Percentiles rank a stretch among this genome's conserved stretches.
These are phyloP conservation scores for Curvularia verruculosa DNA, from an alignment of 2,329 filamentous ascomycete genomes.

Conservation along the genomic window DNA sequence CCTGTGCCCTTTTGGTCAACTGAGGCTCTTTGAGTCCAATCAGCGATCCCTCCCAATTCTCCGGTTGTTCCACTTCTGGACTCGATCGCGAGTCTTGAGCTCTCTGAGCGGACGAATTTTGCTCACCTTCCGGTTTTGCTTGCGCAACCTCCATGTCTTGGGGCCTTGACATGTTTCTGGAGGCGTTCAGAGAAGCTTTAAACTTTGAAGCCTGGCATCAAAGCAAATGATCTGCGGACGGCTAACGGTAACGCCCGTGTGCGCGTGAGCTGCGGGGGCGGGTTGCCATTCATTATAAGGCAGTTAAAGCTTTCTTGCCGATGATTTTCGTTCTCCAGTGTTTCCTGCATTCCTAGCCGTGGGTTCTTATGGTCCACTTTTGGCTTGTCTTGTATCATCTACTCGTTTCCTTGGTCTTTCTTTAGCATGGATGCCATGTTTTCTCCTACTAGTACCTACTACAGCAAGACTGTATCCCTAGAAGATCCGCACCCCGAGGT, in stretches of 20 bases:
- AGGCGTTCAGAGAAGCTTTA: conserved; percentile 1
- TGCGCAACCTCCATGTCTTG: background rate
- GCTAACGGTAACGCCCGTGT: conserved; percentile 6
- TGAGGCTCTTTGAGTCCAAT: background rate
- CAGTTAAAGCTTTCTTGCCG: background rate
- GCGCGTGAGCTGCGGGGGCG: background rate
- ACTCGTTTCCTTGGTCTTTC: background rate
- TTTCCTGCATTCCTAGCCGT: background rate
- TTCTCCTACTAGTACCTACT: conserved; percentile 2
- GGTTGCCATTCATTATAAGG: conserved; percentile 2
- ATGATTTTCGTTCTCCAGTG: background rate
- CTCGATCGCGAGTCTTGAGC: background rate
- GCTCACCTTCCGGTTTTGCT: background rate
- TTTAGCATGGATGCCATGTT: conserved; percentile 7
- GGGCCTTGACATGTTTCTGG: background rate
- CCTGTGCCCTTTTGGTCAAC: background rate
- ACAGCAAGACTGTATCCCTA: conserved; percentile 6
- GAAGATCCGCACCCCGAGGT: conserved; percentile 20
- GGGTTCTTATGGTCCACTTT: conserved; percentile 4
- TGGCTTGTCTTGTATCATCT: conserved; percentile 3
- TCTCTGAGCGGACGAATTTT: background rate
- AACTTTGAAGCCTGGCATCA: conserved; percentile 1
- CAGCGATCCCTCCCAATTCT: background rate
- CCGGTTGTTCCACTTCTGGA: background rate
- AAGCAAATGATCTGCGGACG: conserved; percentile 2